A percentile compares a stretch with the other conserved stretches of the same genome.
Evolutionary conservation across 2,329 filamentous ascomycete genomes (phyloP).

Genomic region (Plenodomus biglobosus): DNA sequence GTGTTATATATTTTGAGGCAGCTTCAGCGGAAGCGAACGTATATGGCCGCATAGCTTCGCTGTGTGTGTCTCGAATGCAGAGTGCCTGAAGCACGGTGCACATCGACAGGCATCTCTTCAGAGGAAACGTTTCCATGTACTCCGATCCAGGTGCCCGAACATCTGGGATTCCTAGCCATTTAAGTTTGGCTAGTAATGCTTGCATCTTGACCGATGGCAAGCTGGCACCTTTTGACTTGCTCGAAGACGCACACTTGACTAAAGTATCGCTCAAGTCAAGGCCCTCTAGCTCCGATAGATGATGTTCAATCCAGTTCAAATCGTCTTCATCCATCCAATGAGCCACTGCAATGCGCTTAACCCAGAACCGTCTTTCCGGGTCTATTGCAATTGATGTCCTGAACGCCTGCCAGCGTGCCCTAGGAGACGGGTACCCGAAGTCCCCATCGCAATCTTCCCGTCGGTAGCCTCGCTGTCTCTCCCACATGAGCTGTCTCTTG

Average conservation of each 20-base stretch:
- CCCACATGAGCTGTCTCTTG: slow-evolving; percentile 20
- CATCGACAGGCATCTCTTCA: background rate
- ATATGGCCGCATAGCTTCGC: slow-evolving; percentile 1
- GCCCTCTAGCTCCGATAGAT: slow-evolving; percentile 7
- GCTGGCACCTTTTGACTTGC: background rate
- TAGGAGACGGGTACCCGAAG: slow-evolving; percentile 10
- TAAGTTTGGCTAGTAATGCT: background rate
- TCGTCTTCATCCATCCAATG: slow-evolving; percentile 28
- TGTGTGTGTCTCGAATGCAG: slow-evolving; percentile 21
- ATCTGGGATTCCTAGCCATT: background rate
- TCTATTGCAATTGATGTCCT: slow-evolving; percentile 5
- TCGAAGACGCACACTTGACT: background rate
- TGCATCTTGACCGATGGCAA: background rate
- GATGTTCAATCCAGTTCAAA: slow-evolving; percentile 17
- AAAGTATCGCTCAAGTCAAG: slow-evolving; percentile 26
- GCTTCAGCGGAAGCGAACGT: background rate
- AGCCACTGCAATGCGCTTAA: slow-evolving; percentile 27
- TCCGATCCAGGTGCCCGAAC: background rate
- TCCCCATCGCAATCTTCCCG: background rate
- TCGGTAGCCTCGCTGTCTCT: slow-evolving; percentile 16
- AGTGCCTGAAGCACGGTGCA: slow-evolving; percentile 3
- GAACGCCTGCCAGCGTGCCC: slow-evolving; percentile 23
- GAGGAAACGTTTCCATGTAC: background rate
- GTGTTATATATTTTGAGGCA: background rate
- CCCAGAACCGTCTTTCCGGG: slow-evolving; percentile 10